These are phyloP conservation scores for Gracilaria caudata DNA, from an alignment of 23 red algal genomes.

Conservation along the genomic window DNA sequence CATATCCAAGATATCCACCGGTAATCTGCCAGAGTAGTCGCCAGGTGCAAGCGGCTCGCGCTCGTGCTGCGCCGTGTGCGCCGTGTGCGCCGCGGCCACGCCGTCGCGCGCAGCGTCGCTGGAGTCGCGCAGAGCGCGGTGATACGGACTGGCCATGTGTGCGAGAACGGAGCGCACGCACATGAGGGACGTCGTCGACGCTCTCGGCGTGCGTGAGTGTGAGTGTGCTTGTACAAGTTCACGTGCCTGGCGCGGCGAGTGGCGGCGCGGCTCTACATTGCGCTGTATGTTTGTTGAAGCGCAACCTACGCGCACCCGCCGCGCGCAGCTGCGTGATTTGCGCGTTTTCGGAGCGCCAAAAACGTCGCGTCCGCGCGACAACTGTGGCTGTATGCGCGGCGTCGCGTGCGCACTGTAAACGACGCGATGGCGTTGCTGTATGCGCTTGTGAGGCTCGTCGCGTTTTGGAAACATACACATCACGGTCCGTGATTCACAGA, in stretches of 20 bases:
- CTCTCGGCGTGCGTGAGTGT: not conserved
- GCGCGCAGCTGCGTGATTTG: not conserved
- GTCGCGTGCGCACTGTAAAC: not conserved
- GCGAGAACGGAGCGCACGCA: no score
- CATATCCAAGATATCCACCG: conserved; percentile 25
- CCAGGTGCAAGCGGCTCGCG: not conserved
- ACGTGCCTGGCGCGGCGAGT: no score
- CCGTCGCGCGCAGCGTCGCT: no score
- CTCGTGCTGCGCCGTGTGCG: not conserved
- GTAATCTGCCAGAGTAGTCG: conserved; percentile 1
- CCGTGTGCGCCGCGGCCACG: no score
- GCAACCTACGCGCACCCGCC: not conserved
- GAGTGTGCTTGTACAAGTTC: not conserved
- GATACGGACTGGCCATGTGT: no score
- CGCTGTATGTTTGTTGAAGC: not conserved
- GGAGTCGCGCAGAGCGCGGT: no score
- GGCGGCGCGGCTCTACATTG: not conserved
- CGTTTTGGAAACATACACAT: no score
- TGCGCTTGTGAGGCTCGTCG: no score
- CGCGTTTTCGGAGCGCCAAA: not conserved
- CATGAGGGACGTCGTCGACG: no score
- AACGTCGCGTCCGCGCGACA: not conserved
- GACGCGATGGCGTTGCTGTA: not conserved
- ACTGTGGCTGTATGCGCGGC: not conserved
- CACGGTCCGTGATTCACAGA: no score